phyloP scores from a whole-genome alignment of 2,329 filamentous ascomycete species.

The Cercospora berteroae region DNA sequence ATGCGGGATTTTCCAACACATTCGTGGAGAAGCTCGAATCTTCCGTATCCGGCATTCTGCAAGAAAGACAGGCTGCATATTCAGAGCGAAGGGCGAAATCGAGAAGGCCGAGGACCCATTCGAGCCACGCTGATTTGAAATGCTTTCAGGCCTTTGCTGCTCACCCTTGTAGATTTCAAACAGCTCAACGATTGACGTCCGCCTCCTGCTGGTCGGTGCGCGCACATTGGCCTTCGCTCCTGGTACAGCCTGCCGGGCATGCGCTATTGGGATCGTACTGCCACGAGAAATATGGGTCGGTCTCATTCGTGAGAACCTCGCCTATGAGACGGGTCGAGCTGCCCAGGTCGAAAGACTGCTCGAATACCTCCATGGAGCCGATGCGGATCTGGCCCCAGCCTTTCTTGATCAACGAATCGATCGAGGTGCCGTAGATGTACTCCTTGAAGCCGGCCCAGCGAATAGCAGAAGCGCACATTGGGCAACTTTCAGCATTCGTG shows the following conservation, averaged over 20 bases:
- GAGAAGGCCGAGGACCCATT: not conserved
- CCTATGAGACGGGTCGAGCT: slow-evolving; percentile 44
- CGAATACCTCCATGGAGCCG: slow-evolving; percentile 48
- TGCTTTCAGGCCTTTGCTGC: not conserved
- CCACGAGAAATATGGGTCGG: slow-evolving; percentile 55
- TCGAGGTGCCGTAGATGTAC: slow-evolving; percentile 55
- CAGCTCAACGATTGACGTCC: not conserved
- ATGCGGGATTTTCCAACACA: not conserved
- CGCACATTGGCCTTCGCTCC: slow-evolving; percentile 14
- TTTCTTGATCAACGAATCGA: slow-evolving; percentile 46
- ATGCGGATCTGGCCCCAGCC: slow-evolving; percentile 56
- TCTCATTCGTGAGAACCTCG: slow-evolving; percentile 53
- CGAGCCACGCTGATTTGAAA: not conserved
- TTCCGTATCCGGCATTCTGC: not conserved
- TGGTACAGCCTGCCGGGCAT: slow-evolving; percentile 40
- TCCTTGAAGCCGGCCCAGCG: slow-evolving; percentile 57
- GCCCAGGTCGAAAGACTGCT: slow-evolving; percentile 42
- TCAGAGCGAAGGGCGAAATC: not conserved
- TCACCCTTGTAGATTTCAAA: not conserved
- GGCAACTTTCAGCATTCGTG: slow-evolving; percentile 58
- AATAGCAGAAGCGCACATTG: slow-evolving; percentile 59
- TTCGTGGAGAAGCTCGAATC: not conserved
- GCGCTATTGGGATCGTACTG: slow-evolving; percentile 47
- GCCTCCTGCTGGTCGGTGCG: not conserved
- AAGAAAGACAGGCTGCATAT: not conserved